Base-by-base conservation (phyloP, 2,329 filamentous ascomycete genomes). In the Periconia sp. region DNA sequence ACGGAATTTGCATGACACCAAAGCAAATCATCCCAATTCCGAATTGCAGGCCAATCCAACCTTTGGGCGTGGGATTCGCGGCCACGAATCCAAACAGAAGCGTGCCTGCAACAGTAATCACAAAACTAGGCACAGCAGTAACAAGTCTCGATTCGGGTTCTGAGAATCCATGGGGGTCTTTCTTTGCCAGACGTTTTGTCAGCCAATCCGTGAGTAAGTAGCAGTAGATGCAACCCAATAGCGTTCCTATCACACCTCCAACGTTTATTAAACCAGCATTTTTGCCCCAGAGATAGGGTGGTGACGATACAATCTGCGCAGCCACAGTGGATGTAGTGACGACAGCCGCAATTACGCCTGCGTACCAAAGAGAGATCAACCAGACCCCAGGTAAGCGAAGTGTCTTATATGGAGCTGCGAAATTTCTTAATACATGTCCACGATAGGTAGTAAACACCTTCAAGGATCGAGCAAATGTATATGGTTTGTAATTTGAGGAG, bases 281-380 rank as follows among this genome's bases (percentile, higher is more conserved):
- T 7, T 66, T 59, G 18, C 73, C 74, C 76, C 74, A 78, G 1
- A 75, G 66, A 49, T 77, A 77, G 0, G 75, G 76, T 13, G 75
- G 76, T 8, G 55, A 58, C 6, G 71, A 63, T 2, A 77, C 63
- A 1, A 77, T 47, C 47, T 73, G 69, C 0, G 75, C 69, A 3
- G 64, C 70, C n/a, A 78, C 63, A 2, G 66, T 71, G 42, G 70
- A 69, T 41, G 73, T 69, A 1, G 72, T 71, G 17, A 78, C 74
- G 37, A 76, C 67, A 2, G 71, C 68, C 15, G 73, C 76, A 8
- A 77, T 70, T 1, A 78, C 64, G 1, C 75, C 76, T 6, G 74
- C 74, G 50, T 78, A 77, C 64, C 75, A 75, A 0, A 72, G 54
- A 42, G 75, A 72, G 13, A 77, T 68, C 3, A 77, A 65, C 72